Percentiles rank a stretch among this genome's conserved stretches.
Evolutionary conservation across 768 basidiomycete genomes (phyloP).

Genomic region (Lactarius hatsudake): DNA sequence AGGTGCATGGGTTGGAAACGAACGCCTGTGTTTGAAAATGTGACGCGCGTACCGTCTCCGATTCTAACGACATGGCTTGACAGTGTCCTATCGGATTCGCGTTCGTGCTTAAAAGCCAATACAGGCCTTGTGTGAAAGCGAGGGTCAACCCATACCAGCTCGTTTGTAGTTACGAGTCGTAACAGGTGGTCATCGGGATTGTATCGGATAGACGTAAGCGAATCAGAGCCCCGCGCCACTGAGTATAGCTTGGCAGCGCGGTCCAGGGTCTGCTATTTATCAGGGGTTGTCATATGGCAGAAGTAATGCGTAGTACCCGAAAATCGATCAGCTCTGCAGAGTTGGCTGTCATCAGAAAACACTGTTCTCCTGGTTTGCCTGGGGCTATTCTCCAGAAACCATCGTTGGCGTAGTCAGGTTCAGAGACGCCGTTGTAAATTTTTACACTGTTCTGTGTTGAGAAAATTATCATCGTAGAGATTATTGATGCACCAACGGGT

Average conservation of each 20-base stretch:
- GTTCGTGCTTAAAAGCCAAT: constrained; percentile 58
- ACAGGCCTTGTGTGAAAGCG: constrained; percentile 56
- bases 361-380: constrained; percentile 37
- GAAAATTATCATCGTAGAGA: neutral
- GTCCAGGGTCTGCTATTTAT: constrained; percentile 8
- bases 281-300: neutral
- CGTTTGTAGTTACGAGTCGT: constrained; percentile 56
- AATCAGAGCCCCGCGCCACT: constrained; percentile 35
- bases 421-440: constrained; percentile 15
- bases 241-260: constrained; percentile 34
- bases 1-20: neutral
- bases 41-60: constrained; percentile 32
- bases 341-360: constrained; percentile 48
- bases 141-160: constrained; percentile 69
- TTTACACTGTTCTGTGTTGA: constrained; percentile 7
- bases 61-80: constrained; percentile 40
- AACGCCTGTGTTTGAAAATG: neutral
- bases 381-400: constrained; percentile 54
- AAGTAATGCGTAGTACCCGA: constrained; percentile 43
- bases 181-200: constrained; percentile 43
- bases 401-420: constrained; percentile 27
- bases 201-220: constrained; percentile 54
- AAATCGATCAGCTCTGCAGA: constrained; percentile 49
- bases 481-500: neutral
- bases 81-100: constrained; percentile 60